Percentiles rank a stretch among this genome's conserved stretches.
These are phyloP conservation scores for Cruciata laevipes DNA, from an alignment of 257 asterid species.

Conservation along the genomic window DNA sequence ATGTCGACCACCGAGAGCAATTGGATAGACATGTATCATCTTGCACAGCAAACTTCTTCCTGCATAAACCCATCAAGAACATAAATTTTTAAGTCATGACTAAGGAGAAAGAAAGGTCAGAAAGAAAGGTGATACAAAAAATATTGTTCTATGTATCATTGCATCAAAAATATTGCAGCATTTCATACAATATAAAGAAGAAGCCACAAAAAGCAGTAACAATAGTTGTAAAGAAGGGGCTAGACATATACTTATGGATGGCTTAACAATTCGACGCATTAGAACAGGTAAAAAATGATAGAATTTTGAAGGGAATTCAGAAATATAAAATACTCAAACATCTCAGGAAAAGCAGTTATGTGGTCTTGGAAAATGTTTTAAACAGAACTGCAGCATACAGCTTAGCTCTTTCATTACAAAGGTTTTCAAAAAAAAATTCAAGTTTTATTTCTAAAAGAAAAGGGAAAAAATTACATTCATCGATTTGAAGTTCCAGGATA, in stretches of 20 bases:
- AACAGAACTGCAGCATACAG: background rate
- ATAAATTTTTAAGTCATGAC: conserved; percentile 1
- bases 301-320: background rate
- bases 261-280: too few relatives aligned
- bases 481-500: too few relatives aligned
- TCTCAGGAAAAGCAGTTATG: background rate
- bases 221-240: background rate
- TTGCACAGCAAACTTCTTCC: conserved; percentile 72
- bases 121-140: background rate
- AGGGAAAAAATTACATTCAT: too few relatives aligned
- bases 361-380: background rate
- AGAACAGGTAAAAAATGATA: background rate
- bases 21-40: conserved; percentile 49
- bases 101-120: background rate
- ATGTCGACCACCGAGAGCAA: conserved; percentile 56
- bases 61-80: conserved; percentile 31
- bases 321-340: background rate
- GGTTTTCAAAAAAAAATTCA: background rate
- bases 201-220: background rate
- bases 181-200: background rate
- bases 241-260: too few relatives aligned
- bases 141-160: background rate
- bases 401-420: background rate
- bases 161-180: background rate
- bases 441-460: too few relatives aligned